A percentile compares a stretch with the other conserved stretches of the same genome.
Evolutionary conservation across 345 rosid species (phyloP).

Genomic region (Turnera subulata): DNA sequence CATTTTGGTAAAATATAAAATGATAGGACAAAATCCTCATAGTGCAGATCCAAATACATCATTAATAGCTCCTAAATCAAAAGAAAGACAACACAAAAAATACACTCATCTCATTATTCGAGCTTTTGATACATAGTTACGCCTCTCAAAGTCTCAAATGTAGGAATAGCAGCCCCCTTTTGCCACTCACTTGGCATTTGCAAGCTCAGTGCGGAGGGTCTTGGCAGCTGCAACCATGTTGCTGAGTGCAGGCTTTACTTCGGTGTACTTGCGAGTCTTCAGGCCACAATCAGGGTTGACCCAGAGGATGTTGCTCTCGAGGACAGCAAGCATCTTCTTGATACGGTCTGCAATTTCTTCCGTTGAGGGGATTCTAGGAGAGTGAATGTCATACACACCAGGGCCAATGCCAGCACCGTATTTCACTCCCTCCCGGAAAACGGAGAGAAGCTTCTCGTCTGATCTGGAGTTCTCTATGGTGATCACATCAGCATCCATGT

Average conservation of each 20-base stretch:
- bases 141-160: too few species aligned
- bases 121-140: too few species aligned
- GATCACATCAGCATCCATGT: constrained; percentile 97
- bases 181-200: constrained; percentile 37
- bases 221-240: constrained; percentile 93
- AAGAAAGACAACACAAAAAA: too few species aligned
- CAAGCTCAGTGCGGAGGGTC: constrained; percentile 77
- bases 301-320: constrained; percentile 82
- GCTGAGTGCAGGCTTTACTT: constrained; percentile 87
- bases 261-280: constrained; percentile 85
- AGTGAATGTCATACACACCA: constrained; percentile 94
- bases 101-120: too few species aligned
- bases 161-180: too few species aligned
- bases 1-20: neutral
- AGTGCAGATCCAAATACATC: too few species aligned
- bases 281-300: constrained; percentile 98
- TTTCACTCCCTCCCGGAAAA: constrained; percentile 96
- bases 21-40: too few species aligned
- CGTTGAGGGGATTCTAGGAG: constrained; percentile 85
- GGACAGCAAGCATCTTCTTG: constrained; percentile 91
- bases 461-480: constrained; percentile 98
- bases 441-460: constrained; percentile 92
- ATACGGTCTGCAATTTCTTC: constrained; percentile 90
- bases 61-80: too few species aligned
- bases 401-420: constrained; percentile 98